A percentile compares a stretch with the other conserved stretches of the same genome.
These are phyloP conservation scores for Pluteus cervinus DNA, from an alignment of 768 basidiomycete genomes.

Conservation along the genomic window DNA sequence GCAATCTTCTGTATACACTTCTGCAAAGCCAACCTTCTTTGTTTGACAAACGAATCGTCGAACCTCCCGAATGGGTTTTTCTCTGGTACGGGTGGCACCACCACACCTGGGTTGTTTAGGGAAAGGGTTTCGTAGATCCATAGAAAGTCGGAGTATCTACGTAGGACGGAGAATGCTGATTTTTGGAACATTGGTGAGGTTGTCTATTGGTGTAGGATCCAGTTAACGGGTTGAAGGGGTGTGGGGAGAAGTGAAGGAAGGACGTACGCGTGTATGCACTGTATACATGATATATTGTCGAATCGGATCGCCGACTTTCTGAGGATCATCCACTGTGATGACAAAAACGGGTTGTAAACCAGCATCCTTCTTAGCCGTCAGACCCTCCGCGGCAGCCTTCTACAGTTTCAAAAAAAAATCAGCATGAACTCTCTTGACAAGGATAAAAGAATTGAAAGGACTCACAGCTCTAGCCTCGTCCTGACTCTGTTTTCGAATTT, in stretches of 20 bases:
- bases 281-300: conserved; percentile 95
- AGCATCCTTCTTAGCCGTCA: conserved; percentile 33
- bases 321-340: conserved; percentile 94
- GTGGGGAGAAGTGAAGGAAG: background rate
- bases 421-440: too few species aligned
- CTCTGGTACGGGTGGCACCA: conserved; percentile 94
- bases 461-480: conserved; percentile 22
- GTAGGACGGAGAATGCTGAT: conserved; percentile 84
- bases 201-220: conserved; percentile 41
- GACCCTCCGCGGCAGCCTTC: background rate
- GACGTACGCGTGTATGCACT: conserved; percentile 75
- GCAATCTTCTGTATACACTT: conserved; percentile 91
- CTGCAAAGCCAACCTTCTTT: conserved; percentile 77
- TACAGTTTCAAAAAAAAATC: background rate
- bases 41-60: conserved; percentile 85
- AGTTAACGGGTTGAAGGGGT: conserved; percentile 3
- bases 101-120: conserved; percentile 90
- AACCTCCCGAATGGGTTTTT: conserved; percentile 94
- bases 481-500: conserved; percentile 31
- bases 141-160: conserved; percentile 96
- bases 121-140: conserved; percentile 92
- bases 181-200: conserved; percentile 81
- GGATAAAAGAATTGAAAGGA: conserved; percentile 3
- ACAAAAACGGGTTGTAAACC: conserved; percentile 66
- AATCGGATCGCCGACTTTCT: conserved; percentile 94